These are phyloP conservation scores for Cladosporium sp. DNA, from an alignment of 2,329 filamentous ascomycete species.

Conservation along the genomic window DNA sequence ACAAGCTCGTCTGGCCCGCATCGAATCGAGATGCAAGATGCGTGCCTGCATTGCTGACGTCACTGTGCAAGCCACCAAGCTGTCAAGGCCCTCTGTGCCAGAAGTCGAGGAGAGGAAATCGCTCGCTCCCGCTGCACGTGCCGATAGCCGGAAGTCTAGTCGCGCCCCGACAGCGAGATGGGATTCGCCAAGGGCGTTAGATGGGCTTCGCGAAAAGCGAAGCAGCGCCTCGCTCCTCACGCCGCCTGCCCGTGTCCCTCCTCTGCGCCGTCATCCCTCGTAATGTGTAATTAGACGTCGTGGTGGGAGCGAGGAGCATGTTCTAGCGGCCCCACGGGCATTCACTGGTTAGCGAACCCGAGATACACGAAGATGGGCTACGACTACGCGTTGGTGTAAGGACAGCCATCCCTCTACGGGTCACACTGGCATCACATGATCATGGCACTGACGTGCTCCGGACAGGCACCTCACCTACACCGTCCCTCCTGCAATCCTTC, in stretches of 20 bases:
- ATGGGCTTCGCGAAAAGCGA: background rate
- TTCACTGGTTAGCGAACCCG: background rate
- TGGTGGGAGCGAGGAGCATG: slow-evolving; percentile 3
- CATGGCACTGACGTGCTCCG: background rate
- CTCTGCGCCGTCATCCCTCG: background rate
- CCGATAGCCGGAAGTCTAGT: slow-evolving; percentile 1
- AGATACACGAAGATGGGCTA: slow-evolving; percentile 42
- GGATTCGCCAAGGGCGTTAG: background rate
- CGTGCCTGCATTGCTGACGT: background rate
- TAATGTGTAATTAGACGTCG: slow-evolving; percentile 1
- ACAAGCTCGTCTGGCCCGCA: background rate
- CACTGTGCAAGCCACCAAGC: background rate
- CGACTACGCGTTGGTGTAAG: slow-evolving; percentile 59
- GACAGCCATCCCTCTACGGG: slow-evolving; percentile 16
- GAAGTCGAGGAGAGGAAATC: background rate
- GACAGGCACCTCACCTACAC: slow-evolving; percentile 60
- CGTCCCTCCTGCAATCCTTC: slow-evolving; percentile 54
- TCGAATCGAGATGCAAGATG: background rate
- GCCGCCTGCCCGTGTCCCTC: background rate
- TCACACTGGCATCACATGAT: slow-evolving; percentile 2
- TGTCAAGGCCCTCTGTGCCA: background rate
- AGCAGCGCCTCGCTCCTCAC: background rate
- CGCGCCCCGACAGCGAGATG: background rate
- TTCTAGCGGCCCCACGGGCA: background rate
- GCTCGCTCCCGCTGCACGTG: background rate